Evolutionary conservation across 1,284 basidiomycete genomes (phyloP), one percentile per base, ranked within the genome.

Genomic region (Limonomyces culmigenus): DNA sequence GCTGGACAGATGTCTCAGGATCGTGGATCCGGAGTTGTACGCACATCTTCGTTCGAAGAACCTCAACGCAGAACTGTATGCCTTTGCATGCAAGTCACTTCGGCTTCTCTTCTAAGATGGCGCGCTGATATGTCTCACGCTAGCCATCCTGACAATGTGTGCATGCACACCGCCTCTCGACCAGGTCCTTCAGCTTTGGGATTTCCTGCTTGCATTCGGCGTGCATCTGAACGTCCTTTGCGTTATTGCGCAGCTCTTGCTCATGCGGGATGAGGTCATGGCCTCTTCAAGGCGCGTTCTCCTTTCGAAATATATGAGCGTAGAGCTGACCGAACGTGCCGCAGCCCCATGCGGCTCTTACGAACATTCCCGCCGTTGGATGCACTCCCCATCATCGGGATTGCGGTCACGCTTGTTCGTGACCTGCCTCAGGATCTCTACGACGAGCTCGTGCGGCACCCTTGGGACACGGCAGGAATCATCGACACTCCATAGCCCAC

Each of bases 51-150:
- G 81, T 21, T 79, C 77, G 27, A 93, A 92, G 52, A 92, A 92
- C 43, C 70, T 98, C n/a, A 83, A 79, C n/a, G 93, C 93, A 4
- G 91, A 97, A 52, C 74, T 98, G 23, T 97, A 97, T 54, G 93
- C 92, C 1, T 97, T 98, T 49, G 87, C 93, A 33, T 95, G 89
- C 91, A 47, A 40, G 83, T 65, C 34, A 17, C 14, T 16, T 16
- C 19, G 37, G 27, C 18, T 36, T 39, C 11, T 27, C 11, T 8
- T 10, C 8, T 15, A 15, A 27, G 30, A 32, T 16, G 30, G 10
- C 16, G 30, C 8, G 8, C 30, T 32, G 15, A 36, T 36, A 29
- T 39, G 20, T 42, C 40, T 27, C 21, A 23, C 39, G n/a, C 5
- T 43, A 93, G 88, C 92, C 38, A 75, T 97, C 17, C 67, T 98